Percentiles rank a stretch among this genome's conserved stretches.
Evolutionary conservation across 2,329 filamentous ascomycete species (phyloP).

Genomic region (Cladosporium velox): DNA sequence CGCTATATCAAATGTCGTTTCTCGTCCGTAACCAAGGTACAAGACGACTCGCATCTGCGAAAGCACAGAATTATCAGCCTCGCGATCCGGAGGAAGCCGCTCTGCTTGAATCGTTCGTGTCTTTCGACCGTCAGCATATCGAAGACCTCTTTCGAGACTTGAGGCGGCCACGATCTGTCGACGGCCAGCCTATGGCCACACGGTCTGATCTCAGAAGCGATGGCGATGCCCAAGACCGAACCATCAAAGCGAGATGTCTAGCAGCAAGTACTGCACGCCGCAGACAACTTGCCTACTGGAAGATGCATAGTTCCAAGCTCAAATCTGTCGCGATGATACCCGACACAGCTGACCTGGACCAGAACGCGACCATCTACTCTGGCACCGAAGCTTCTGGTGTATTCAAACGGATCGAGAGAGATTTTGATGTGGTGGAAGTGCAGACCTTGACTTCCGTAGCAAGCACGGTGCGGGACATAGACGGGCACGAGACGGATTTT

Average conservation of each 20-base stretch:
- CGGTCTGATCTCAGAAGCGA: neutral
- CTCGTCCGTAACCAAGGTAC: neutral
- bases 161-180: neutral
- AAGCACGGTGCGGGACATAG: slow-evolving; percentile 1
- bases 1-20: slow-evolving; percentile 1
- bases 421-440: neutral
- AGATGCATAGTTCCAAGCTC: neutral
- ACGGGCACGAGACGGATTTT: neutral
- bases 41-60: neutral
- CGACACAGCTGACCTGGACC: neutral
- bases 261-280: neutral
- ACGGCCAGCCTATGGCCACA: neutral
- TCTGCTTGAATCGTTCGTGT: neutral
- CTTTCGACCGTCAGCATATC: neutral
- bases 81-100: neutral
- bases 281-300: slow-evolving; percentile 10
- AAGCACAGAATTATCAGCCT: neutral
- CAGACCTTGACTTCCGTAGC: neutral
- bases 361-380: neutral
- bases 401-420: neutral
- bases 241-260: neutral
- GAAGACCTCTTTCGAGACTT: neutral
- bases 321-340: neutral
- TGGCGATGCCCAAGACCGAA: neutral
- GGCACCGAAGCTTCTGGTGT: neutral